Evolutionary conservation across 345 rosid genomes (phyloP).

Genomic region (Psidium friedrichsthalianum): DNA sequence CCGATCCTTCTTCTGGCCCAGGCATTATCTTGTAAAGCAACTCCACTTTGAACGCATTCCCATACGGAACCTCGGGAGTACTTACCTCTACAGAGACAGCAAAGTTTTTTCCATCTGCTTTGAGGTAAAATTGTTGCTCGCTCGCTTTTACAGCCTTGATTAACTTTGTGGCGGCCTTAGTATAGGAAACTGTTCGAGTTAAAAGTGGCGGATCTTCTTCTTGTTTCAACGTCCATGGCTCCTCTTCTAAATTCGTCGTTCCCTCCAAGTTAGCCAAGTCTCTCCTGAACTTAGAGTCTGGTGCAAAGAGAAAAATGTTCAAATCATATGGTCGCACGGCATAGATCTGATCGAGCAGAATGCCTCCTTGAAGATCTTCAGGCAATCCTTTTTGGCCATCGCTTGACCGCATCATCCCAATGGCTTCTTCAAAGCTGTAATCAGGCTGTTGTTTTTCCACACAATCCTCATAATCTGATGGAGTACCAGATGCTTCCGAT

Average conservation of each 20-base stretch:
- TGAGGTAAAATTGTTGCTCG: constrained; percentile 63
- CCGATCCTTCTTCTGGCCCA: constrained; percentile 30
- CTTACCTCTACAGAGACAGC: constrained; percentile 39
- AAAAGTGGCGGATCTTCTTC: constrained; percentile 32
- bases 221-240: constrained; percentile 54
- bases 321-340: constrained; percentile 28
- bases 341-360: constrained; percentile 56
- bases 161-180: constrained; percentile 61
- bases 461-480: constrained; percentile 60
- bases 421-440: constrained; percentile 59
- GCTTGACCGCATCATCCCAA: constrained; percentile 36
- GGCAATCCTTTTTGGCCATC: constrained; percentile 43
- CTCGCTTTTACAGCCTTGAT: constrained; percentile 74
- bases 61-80: constrained; percentile 85
- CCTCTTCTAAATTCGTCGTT: constrained; percentile 53
- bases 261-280: constrained; percentile 64
- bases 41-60: constrained; percentile 50
- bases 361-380: constrained; percentile 59
- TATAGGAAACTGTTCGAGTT: constrained; percentile 41
- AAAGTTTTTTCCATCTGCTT: constrained; percentile 46
- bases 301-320: constrained; percentile 58
- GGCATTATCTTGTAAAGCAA: constrained; percentile 73
- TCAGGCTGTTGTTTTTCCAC: constrained; percentile 25
- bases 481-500: constrained; percentile 22
- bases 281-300: constrained; percentile 55